These are phyloP conservation scores for Dendrobium huoshanense DNA, from an alignment of 106 monocot species.

Conservation along the genomic window DNA sequence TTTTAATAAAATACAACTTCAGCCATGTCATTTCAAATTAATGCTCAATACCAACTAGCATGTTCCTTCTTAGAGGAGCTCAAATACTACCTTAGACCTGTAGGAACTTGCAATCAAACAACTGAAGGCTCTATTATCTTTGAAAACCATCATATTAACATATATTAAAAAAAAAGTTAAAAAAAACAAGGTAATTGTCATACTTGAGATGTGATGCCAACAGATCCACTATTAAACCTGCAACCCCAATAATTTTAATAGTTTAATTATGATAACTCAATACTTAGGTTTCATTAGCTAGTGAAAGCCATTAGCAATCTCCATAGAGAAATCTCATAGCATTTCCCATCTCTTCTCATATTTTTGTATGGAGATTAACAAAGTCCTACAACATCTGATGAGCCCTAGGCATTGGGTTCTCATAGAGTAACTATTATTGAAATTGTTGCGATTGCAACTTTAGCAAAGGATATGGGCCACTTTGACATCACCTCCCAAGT, in stretches of 20 bases:
- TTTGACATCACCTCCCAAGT: slow-evolving; percentile 44
- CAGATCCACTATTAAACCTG: slow-evolving; percentile 9
- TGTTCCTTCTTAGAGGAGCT: slow-evolving; percentile 53
- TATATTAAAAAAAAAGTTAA: background rate
- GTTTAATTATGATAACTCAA: too few species aligned
- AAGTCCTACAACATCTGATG: background rate
- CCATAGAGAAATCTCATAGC: slow-evolving; percentile 27
- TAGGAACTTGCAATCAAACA: slow-evolving; percentile 34
- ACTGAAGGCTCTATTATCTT: too few species aligned
- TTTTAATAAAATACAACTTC: too few species aligned
- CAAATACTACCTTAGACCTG: slow-evolving; percentile 37
- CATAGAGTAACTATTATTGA: slow-evolving; percentile 23
- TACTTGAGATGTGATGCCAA: slow-evolving; percentile 37
- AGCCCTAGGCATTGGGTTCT: slow-evolving; percentile 11
- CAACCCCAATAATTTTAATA: too few species aligned
- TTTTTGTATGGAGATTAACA: background rate
- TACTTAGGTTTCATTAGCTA: background rate
- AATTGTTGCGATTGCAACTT: slow-evolving; percentile 31
- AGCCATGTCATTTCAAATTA: too few species aligned
- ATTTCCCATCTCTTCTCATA: slow-evolving; percentile 38
- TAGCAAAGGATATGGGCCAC: slow-evolving; percentile 34
- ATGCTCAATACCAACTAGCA: background rate
- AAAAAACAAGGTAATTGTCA: background rate
- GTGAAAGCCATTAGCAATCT: too few species aligned
- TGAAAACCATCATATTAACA: too few species aligned